These are phyloP conservation scores for Candida frijolesensis DNA, from an alignment of 1,139 yeast genomes.

Conservation along the genomic window DNA sequence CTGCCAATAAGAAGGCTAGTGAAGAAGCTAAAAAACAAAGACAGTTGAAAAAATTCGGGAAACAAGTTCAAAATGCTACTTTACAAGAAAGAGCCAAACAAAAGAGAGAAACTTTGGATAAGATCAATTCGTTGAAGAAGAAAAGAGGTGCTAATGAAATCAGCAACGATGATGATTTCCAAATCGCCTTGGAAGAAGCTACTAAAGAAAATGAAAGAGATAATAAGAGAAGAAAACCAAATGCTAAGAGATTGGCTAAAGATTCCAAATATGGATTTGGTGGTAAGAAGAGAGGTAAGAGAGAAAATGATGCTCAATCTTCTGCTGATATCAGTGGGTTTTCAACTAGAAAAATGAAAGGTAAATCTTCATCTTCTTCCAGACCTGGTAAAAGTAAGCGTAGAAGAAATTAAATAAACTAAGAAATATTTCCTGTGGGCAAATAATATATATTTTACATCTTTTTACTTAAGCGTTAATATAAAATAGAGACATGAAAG, in stretches of 20 bases:
- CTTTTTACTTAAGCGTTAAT: neutral
- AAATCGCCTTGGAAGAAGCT: slow-evolving; percentile 89
- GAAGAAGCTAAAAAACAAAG: slow-evolving; percentile 96
- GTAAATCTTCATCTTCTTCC: slow-evolving; percentile 21
- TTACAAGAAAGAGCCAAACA: slow-evolving; percentile 94
- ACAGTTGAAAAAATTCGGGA: slow-evolving; percentile 94
- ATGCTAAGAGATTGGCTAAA: slow-evolving; percentile 66
- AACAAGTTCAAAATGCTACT: slow-evolving; percentile 93
- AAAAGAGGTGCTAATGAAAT: slow-evolving; percentile 82
- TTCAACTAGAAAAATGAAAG: slow-evolving; percentile 54
- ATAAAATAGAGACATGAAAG: slow-evolving; percentile 1
- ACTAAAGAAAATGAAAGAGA: slow-evolving; percentile 46
- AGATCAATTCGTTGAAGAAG: slow-evolving; percentile 84
- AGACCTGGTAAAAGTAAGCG: slow-evolving; percentile 82
- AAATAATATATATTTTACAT: neutral
- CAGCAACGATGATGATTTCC: slow-evolving; percentile 58
- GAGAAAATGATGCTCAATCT: slow-evolving; percentile 75
- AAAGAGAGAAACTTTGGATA: slow-evolving; percentile 87
- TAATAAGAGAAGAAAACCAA: slow-evolving; percentile 54
- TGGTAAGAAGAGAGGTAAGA: slow-evolving; percentile 74
- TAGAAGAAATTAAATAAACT: slow-evolving; percentile 24
- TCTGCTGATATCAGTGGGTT: slow-evolving; percentile 72
- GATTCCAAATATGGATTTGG: slow-evolving; percentile 66
- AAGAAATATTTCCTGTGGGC: neutral
- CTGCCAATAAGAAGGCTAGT: slow-evolving; percentile 86